Percentiles rank a stretch among this genome's conserved stretches.
These are phyloP conservation scores for Fraxinus ornus DNA, from an alignment of 305 asterid genomes.

Conservation along the genomic window DNA sequence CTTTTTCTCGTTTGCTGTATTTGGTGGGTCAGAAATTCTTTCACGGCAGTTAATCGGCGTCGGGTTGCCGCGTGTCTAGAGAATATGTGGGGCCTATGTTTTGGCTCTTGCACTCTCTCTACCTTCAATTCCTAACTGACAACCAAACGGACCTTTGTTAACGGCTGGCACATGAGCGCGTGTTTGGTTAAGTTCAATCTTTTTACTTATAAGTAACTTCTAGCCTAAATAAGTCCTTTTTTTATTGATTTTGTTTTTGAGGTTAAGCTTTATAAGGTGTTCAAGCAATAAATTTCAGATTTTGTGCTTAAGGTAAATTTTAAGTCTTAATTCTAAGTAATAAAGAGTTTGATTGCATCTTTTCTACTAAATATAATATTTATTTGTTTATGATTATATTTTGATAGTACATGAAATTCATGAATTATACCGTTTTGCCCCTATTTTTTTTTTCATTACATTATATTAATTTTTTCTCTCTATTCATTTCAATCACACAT, in stretches of 20 bases:
- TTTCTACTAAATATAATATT: neutral
- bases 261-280: neutral
- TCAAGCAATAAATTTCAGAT: no score
- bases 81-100: neutral
- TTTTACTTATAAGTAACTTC: neutral
- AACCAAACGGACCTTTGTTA: neutral
- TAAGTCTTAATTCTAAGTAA: neutral
- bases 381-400: no score
- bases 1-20: no score
- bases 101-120: neutral
- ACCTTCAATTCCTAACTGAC: neutral
- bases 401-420: neutral
- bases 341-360: neutral
- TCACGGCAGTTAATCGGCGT: neutral
- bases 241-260: no score
- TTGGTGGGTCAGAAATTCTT: neutral
- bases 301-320: neutral
- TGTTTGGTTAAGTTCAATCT: neutral
- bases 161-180: neutral
- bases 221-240: neutral
- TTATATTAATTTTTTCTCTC: no score
- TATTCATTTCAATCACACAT: no score
- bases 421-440: neutral
- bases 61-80: neutral
- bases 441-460: no score